A percentile compares a stretch with the other conserved stretches of the same genome.
These are phyloP conservation scores for Gastrolobium bilobum DNA, from an alignment of 306 rosid genomes.

Conservation along the genomic window DNA sequence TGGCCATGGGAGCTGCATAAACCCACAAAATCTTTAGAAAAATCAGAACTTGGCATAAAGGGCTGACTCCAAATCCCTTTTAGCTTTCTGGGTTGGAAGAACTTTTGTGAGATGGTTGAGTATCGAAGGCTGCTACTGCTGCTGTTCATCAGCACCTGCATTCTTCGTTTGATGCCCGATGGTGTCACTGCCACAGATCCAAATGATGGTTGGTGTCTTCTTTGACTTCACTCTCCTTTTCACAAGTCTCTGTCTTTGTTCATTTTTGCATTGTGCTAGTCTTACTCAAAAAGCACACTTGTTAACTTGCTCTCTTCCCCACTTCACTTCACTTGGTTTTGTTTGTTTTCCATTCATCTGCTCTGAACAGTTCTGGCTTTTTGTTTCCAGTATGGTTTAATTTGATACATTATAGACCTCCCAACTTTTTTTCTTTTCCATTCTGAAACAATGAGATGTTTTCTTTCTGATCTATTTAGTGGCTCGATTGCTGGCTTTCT, in stretches of 20 bases:
- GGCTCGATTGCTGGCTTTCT: constrained; percentile 33
- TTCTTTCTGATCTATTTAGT: constrained; percentile 47
- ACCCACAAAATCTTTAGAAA: constrained; percentile 44
- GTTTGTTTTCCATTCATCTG: constrained; percentile 18
- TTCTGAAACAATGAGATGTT: constrained; percentile 22
- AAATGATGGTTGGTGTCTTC: constrained; percentile 69
- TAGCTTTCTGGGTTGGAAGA: constrained; percentile 53
- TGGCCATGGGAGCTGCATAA: constrained; percentile 58
- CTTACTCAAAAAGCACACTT: constrained; percentile 16
- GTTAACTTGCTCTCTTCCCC: constrained; percentile 18
- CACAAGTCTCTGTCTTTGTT: constrained; percentile 7
- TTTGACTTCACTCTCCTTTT: constrained; percentile 31
- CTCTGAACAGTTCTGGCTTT: background rate
- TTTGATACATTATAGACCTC: constrained; percentile 15
- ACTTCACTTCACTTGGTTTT: constrained; percentile 32
- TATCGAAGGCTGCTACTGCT: constrained; percentile 50
- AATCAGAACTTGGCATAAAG: constrained; percentile 40
- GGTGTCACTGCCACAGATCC: constrained; percentile 85
- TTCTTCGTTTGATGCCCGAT: constrained; percentile 64
- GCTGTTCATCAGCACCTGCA: constrained; percentile 68
- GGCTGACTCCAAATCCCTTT: constrained; percentile 48
- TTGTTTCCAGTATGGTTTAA: background rate
- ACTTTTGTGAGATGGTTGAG: constrained; percentile 61
- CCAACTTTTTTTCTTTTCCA: background rate
- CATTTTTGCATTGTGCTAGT: constrained; percentile 42